Evolutionary conservation across 768 basidiomycete species (phyloP), one percentile per base, ranked within the genome.

Genomic region (Krasilnikovozyma curviuscula): DNA sequence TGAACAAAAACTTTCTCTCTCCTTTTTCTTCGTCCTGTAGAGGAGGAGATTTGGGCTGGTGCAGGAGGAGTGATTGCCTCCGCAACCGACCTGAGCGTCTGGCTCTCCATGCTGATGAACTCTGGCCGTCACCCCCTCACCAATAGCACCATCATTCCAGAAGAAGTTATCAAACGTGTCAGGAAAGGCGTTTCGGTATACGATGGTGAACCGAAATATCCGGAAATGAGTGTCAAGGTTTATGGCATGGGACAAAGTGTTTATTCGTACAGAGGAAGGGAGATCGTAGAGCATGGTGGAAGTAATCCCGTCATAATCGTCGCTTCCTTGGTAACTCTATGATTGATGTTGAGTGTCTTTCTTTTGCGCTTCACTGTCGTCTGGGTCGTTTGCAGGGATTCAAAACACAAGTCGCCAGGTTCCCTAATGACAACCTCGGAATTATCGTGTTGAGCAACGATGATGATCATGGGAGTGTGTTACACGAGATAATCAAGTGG

Each of bases 401-500:
- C 44, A 46, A 46, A 35, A 46, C 44, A 7, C 44, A 46, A 19
- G 45, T 46, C 34, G n/a, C 34, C 7, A 23, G 45, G 5, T 35
- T 46, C 16, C 45, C 45, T n/a, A 35, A 46, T 37, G 45, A 46
- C 35, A 46, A 46, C 34, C 45, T 46, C 24, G 45, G 32, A 10
- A 33, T 46, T 21, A 37, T 37, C 34, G 45, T 46, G 7, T 27
- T 46, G 2, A 37, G 34, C 1, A 46, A 46, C 25, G 45, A 46
- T 28, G 45, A 46, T 12, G 45, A 46, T 25, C 39, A 32, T 18
- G 45, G 45, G 9, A 35, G 34, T 3, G 14, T n/a, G 1, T 27
- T 46, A 8, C 18, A 37, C n/a, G 45, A 46, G 29, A 25, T 46
- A 24, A 37, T 46, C 24, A 46, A 46, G 34, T 35, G 24, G 12